phyloP scores from a whole-genome alignment of 192 early-diverging fungal species.

The Phlyctochytrium bullatum region DNA sequence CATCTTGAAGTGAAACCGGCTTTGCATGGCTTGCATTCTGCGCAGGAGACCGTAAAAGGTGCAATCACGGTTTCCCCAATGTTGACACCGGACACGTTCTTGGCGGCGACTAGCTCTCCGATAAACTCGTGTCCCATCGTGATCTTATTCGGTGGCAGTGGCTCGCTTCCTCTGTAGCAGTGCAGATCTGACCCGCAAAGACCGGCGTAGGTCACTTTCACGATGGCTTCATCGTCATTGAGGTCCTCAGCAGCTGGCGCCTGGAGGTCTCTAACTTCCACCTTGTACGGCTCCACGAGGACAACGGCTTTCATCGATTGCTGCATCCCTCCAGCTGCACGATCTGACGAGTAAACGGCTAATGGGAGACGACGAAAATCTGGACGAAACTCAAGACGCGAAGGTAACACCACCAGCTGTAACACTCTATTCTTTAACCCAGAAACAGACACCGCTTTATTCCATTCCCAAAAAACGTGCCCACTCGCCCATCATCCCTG shows the following conservation, averaged over 20 bases:
- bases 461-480: too few relatives aligned
- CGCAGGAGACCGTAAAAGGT: slow-evolving; percentile 12
- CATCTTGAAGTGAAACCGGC: slow-evolving; percentile 11
- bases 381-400: too few relatives aligned
- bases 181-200: slow-evolving; percentile 22
- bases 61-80: slow-evolving; percentile 1
- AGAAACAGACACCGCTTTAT: too few relatives aligned
- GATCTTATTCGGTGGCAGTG: slow-evolving; percentile 3
- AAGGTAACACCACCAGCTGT: too few relatives aligned
- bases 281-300: slow-evolving; percentile 3
- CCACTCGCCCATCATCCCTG: too few relatives aligned
- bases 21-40: not conserved
- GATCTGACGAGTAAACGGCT: too few relatives aligned
- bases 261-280: not conserved
- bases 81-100: not conserved
- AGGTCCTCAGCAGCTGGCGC: not conserved
- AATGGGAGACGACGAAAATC: too few relatives aligned
- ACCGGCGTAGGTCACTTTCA: slow-evolving; percentile 8
- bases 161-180: slow-evolving; percentile 9
- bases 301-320: slow-evolving; percentile 18
- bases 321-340: too few relatives aligned
- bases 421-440: too few relatives aligned
- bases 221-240: slow-evolving; percentile 7
- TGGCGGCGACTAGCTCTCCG: not conserved
- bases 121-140: slow-evolving; percentile 12